A percentile compares a stretch with the other conserved stretches of the same genome.
Conservation (phyloP, 2,329 filamentous ascomycete genomes). For the Fusarium nelsonii region DNA sequence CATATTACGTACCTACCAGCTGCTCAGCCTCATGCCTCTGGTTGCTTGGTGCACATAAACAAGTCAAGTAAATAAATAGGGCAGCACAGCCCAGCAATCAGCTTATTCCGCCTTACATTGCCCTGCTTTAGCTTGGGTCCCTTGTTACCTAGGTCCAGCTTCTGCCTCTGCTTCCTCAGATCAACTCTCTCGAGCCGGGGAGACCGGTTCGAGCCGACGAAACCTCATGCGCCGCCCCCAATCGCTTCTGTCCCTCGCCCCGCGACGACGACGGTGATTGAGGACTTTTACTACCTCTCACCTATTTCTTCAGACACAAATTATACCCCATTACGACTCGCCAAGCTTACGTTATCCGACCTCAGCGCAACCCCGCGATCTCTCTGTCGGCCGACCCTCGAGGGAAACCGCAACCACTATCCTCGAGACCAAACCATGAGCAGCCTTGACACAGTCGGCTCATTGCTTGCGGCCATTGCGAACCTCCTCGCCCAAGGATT, state of each 20-base stretch:
- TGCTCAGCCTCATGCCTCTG: slow-evolving; percentile 46
- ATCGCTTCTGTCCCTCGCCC: slow-evolving; percentile 45
- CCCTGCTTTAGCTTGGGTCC: slow-evolving; percentile 15
- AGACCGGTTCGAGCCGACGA: slow-evolving; percentile 39
- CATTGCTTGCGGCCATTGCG: slow-evolving; percentile 69
- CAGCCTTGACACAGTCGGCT: slow-evolving; percentile 66
- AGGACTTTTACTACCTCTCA: slow-evolving; percentile 8
- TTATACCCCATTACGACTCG: slow-evolving; percentile 10
- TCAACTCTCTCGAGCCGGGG: slow-evolving; percentile 32
- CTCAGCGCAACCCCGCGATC: slow-evolving; percentile 34
- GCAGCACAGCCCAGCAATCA: slow-evolving; percentile 14
- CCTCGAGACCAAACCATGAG: slow-evolving; percentile 49
- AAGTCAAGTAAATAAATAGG: slow-evolving; percentile 30
- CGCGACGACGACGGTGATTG: slow-evolving; percentile 48
- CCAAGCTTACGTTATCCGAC: slow-evolving; percentile 25
- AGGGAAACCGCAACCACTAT: slow-evolving; percentile 24
- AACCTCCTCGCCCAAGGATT: slow-evolving; percentile 65
- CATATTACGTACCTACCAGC: slow-evolving; percentile 35
- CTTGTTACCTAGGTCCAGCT: slow-evolving; percentile 11
- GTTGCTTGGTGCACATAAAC: slow-evolving; percentile 23
- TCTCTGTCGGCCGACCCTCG: slow-evolving; percentile 11
- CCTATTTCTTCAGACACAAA: slow-evolving; percentile 9
- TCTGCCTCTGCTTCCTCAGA: slow-evolving; percentile 18
- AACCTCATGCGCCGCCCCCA: slow-evolving; percentile 46
- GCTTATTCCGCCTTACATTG: slow-evolving; percentile 2